These are phyloP conservation scores for Fusarium dimerum DNA, from an alignment of 2,329 filamentous ascomycete species.

Conservation along the genomic window DNA sequence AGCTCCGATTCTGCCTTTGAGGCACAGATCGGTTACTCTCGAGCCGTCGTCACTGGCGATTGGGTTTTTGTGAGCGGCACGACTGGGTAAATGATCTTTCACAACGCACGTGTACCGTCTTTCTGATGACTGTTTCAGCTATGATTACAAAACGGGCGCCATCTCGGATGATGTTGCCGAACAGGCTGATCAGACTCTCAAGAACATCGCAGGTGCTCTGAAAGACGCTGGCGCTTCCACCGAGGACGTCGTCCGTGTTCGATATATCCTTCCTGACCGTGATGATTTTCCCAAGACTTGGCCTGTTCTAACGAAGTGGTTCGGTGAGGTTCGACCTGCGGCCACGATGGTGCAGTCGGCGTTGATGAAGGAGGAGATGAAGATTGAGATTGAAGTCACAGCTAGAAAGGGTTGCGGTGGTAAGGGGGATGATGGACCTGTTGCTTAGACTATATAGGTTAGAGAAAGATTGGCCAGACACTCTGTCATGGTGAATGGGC, in stretches of 20 bases:
- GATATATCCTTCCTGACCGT: slow-evolving; percentile 52
- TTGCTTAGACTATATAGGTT: not conserved
- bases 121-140: slow-evolving; percentile 34
- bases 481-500: too few relatives aligned
- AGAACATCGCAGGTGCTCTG: slow-evolving; percentile 49
- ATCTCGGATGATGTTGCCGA: slow-evolving; percentile 47
- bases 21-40: slow-evolving; percentile 54
- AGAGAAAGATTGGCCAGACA: not conserved
- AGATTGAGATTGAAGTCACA: slow-evolving; percentile 47
- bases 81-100: slow-evolving; percentile 43
- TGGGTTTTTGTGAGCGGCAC: slow-evolving; percentile 57
- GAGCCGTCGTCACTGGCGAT: slow-evolving; percentile 52
- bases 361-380: slow-evolving; percentile 52
- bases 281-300: slow-evolving; percentile 50
- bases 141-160: slow-evolving; percentile 49
- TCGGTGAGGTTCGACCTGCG: slow-evolving; percentile 51
- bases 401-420: slow-evolving; percentile 34
- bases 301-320: slow-evolving; percentile 51
- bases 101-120: not conserved
- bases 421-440: not conserved
- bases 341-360: slow-evolving; percentile 55
- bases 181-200: slow-evolving; percentile 52
- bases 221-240: slow-evolving; percentile 43
- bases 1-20: slow-evolving; percentile 55
- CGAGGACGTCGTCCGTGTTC: slow-evolving; percentile 51